These are phyloP conservation scores for Martensiomyces pterosporus DNA, from an alignment of 192 early-diverging fungal genomes.

Conservation along the genomic window DNA sequence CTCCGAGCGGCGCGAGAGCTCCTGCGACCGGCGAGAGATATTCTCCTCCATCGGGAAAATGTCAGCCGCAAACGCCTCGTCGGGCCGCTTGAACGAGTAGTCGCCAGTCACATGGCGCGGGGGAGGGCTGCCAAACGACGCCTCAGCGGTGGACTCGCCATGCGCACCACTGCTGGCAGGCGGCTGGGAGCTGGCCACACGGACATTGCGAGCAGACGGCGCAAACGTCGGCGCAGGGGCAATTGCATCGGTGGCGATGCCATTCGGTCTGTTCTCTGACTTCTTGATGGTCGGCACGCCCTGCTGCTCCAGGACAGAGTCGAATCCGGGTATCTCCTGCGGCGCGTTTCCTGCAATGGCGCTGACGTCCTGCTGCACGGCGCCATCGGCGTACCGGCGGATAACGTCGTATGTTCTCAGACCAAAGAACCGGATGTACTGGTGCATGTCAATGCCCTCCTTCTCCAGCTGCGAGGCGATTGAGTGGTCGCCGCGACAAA, in stretches of 20 bases:
- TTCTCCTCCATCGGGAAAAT: conserved; percentile 44
- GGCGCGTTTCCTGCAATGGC: conserved; percentile 34
- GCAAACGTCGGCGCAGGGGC: too few relatives aligned
- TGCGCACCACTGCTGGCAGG: too few relatives aligned
- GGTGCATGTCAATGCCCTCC: conserved; percentile 53
- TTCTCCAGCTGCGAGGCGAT: conserved; percentile 57
- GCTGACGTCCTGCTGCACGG: conserved; percentile 17
- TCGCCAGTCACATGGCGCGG: conserved; percentile 6
- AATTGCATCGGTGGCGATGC: too few relatives aligned
- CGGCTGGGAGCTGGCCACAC: too few relatives aligned
- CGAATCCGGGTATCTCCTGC: conserved; percentile 29
- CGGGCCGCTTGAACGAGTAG: conserved; percentile 42
- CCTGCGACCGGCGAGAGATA: conserved; percentile 15
- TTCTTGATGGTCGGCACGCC: conserved; percentile 22
- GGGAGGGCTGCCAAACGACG: background rate
- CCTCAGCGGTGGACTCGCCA: background rate
- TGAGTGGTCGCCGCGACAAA: conserved; percentile 69
- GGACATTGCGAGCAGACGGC: too few relatives aligned
- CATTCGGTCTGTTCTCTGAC: too few relatives aligned
- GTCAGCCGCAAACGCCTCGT: conserved; percentile 40
- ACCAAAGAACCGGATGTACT: conserved; percentile 73
- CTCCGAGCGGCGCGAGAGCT: conserved; percentile 29
- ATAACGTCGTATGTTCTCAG: conserved; percentile 71
- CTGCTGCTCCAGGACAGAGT: conserved; percentile 17
- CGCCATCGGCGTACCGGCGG: conserved; percentile 35